Conservation (phyloP, 169 alveolate genomes). For the Perkinsus olseni region DNA sequence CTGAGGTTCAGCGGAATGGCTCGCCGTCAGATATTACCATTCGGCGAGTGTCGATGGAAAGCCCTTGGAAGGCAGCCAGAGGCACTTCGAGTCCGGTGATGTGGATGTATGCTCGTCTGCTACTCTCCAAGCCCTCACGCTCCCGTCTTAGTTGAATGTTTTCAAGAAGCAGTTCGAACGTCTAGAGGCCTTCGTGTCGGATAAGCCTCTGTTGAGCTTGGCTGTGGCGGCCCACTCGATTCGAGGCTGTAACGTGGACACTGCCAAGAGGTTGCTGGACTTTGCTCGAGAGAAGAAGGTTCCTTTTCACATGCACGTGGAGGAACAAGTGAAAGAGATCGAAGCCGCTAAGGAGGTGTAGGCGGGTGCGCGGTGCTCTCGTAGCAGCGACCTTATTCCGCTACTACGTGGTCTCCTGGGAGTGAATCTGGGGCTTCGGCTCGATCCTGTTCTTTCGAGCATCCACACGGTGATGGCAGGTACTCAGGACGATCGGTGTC, state of each 20-base stretch:
- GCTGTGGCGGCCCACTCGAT: slow-evolving; percentile 1
- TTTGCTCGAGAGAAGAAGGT: not conserved
- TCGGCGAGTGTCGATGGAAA: not conserved
- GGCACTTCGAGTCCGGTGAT: not conserved
- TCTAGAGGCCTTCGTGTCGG: not conserved
- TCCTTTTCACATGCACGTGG: slow-evolving; percentile 8
- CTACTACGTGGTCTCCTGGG: too few relatives aligned
- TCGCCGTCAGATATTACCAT: not conserved
- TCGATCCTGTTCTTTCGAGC: not conserved
- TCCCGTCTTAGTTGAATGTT: not conserved
- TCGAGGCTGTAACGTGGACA: not conserved
- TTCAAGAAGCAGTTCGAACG: not conserved
- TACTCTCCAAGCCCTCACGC: not conserved
- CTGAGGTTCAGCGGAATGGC: too few relatives aligned
- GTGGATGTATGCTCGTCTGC: not conserved
- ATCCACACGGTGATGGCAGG: not conserved
- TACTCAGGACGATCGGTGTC: not conserved
- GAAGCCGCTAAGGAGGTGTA: not conserved
- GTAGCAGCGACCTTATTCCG: too few relatives aligned
- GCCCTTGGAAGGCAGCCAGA: not conserved
- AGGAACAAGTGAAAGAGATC: not conserved
- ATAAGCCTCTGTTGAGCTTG: not conserved
- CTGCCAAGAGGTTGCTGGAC: not conserved
- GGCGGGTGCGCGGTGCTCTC: not conserved
- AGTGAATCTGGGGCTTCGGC: too few relatives aligned